Percentiles rank a stretch among this genome's conserved stretches.
phyloP scores from a whole-genome alignment of 345 rosid genomes.

The Dimocarpus longan region DNA sequence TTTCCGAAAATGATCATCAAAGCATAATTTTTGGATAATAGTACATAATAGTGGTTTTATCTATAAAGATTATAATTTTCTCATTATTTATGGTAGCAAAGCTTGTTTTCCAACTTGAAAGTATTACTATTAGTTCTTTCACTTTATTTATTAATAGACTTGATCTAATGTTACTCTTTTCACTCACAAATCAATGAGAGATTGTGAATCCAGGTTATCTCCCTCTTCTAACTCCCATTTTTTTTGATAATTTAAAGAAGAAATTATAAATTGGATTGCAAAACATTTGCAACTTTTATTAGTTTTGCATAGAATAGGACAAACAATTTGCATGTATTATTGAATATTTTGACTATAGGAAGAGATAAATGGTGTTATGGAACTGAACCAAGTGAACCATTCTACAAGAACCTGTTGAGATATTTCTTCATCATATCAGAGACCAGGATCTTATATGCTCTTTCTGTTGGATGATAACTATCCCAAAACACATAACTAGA shows the following conservation, averaged over 20 bases:
- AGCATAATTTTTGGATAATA: background rate
- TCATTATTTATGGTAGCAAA: too few species aligned
- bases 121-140: too few species aligned
- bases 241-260: too few species aligned
- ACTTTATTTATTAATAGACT: too few species aligned
- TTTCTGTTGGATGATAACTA: conserved; percentile 30
- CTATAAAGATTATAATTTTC: too few species aligned
- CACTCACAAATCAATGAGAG: background rate
- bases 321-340: background rate
- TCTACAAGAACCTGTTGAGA: background rate
- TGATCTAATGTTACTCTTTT: too few species aligned
- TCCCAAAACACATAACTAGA: conserved; percentile 31
- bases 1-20: background rate
- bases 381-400: background rate
- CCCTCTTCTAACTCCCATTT: background rate
- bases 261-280: too few species aligned
- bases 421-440: background rate
- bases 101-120: too few species aligned
- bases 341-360: background rate
- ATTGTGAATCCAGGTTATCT: background rate
- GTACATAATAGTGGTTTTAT: background rate
- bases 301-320: background rate
- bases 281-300: background rate
- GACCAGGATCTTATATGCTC: conserved; percentile 18
- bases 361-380: background rate